phyloP scores from a whole-genome alignment of 495 filamentous ascomycete genomes.

The Xylaria sp. region DNA sequence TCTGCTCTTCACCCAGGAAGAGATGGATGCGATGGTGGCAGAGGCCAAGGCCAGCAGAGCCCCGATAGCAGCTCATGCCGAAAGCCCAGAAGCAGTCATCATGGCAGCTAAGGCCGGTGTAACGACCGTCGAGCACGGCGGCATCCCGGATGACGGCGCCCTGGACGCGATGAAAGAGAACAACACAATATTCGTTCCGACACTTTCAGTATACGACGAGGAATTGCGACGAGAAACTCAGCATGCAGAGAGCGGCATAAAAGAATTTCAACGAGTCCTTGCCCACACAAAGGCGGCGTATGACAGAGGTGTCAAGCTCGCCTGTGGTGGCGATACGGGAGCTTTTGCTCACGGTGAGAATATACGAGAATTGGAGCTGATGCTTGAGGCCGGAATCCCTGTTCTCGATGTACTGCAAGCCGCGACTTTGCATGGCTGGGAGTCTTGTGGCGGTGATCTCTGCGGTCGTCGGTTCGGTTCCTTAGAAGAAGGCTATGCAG shows the following conservation, averaged over 20 bases:
- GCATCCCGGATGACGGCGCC: conserved; percentile 45
- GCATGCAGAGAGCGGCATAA: conserved; percentile 10
- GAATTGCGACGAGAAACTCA: conserved; percentile 17
- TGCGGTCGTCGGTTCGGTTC: conserved; percentile 58
- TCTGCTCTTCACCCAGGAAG: conserved; percentile 52
- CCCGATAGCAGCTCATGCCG: conserved; percentile 56
- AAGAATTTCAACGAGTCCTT: conserved; percentile 30
- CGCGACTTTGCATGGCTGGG: conserved; percentile 57
- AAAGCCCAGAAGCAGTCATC: conserved; percentile 48
- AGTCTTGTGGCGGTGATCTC: conserved; percentile 56
- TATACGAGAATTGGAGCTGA: conserved; percentile 56
- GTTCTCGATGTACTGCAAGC: conserved; percentile 54
- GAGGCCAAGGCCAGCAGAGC: conserved; percentile 50
- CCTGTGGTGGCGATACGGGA: conserved; percentile 59
- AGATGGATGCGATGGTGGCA: conserved; percentile 59
- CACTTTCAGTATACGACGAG: conserved; percentile 51
- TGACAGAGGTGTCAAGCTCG: conserved; percentile 54
- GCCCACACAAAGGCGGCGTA: conserved; percentile 43
- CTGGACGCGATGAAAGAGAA: conserved; percentile 48
- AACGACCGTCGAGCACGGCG: conserved; percentile 59
- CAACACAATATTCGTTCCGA: conserved; percentile 57
- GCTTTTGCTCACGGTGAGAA: conserved; percentile 60
- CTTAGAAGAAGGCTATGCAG: conserved; percentile 52
- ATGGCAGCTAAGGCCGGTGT: conserved; percentile 59
- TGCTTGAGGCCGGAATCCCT: conserved; percentile 58